A percentile compares a stretch with the other conserved stretches of the same genome.
Evolutionary conservation across 2,329 filamentous ascomycete genomes (phyloP).

Genomic region (Monosporascus sp.): DNA sequence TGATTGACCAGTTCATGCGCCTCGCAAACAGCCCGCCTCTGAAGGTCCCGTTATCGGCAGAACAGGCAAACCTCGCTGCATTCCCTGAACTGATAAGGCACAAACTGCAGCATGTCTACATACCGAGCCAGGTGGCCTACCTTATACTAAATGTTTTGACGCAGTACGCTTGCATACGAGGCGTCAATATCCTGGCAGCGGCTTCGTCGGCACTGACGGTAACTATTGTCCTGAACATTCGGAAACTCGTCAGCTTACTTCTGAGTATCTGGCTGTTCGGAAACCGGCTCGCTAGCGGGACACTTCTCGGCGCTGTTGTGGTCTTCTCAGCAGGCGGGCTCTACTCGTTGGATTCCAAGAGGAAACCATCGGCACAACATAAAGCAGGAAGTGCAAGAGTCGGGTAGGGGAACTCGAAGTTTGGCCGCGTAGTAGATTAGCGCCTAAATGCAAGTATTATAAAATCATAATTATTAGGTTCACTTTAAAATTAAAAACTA

Average conservation of each 20-base stretch:
- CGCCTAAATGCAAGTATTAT: conserved; percentile 4
- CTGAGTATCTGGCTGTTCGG: conserved; percentile 94
- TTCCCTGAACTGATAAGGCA: conserved; percentile 35
- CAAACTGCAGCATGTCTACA: conserved; percentile 31
- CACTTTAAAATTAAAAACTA: no score
- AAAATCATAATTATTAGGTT: no score
- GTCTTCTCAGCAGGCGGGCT: conserved; percentile 89
- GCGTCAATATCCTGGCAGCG: conserved; percentile 89
- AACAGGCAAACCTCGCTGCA: conserved; percentile 23
- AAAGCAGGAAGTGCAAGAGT: conserved; percentile 22
- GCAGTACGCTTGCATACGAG: conserved; percentile 91
- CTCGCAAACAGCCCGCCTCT: conserved; percentile 62
- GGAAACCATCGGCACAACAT: conserved; percentile 27
- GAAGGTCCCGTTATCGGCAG: conserved; percentile 32
- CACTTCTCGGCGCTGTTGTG: conserved; percentile 72
- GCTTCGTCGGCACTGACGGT: conserved; percentile 89
- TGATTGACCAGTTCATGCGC: conserved; percentile 58
- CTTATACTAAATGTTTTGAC: conserved; percentile 76
- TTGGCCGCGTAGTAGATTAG: conserved; percentile 2
- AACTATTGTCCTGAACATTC: conserved; percentile 91
- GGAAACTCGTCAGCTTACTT: conserved; percentile 86
- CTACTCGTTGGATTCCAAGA: conserved; percentile 70
- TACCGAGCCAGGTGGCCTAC: conserved; percentile 68
- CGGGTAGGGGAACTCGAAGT: conserved; percentile 12
- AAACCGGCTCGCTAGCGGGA: conserved; percentile 70